These are phyloP conservation scores for Xylariaceae sp. DNA, from an alignment of 2,329 filamentous ascomycete genomes.

Conservation along the genomic window DNA sequence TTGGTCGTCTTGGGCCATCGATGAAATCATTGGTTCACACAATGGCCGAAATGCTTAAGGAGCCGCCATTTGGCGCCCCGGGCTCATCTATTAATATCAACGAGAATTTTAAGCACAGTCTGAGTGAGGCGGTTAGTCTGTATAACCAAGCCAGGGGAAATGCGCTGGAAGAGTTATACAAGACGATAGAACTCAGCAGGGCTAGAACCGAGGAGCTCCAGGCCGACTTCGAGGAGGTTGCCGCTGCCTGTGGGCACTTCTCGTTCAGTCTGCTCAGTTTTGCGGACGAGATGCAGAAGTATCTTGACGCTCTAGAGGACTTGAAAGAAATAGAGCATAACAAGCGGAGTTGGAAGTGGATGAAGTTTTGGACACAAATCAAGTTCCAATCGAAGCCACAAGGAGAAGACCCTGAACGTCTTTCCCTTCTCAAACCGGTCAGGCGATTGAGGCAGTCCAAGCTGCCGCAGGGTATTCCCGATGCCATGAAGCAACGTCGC, in stretches of 20 bases:
- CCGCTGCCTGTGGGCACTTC: constrained; percentile 96
- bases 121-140: constrained; percentile 77
- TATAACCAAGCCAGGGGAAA: constrained; percentile 76
- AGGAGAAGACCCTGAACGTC: constrained; percentile 47
- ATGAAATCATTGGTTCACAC: constrained; percentile 97
- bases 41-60: constrained; percentile 82
- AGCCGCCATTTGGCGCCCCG: constrained; percentile 77
- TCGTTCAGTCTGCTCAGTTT: constrained; percentile 90
- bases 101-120: constrained; percentile 76
- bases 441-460: constrained; percentile 56
- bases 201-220: constrained; percentile 73
- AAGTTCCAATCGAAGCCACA: constrained; percentile 35
- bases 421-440: constrained; percentile 45
- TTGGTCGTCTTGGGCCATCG: constrained; percentile 83
- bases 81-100: constrained; percentile 74
- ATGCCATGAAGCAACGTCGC: constrained; percentile 53
- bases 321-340: constrained; percentile 72
- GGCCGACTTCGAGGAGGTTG: constrained; percentile 95
- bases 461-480: constrained; percentile 58
- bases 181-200: constrained; percentile 72
- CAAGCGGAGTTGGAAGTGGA: constrained; percentile 77
- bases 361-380: constrained; percentile 70
- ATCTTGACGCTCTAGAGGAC: constrained; percentile 83
- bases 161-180: constrained; percentile 80
- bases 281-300: constrained; percentile 83